Percentiles rank a stretch among this genome's conserved stretches.
phyloP scores from a whole-genome alignment of 805 yeast genomes.

The Yarrowia porcina region DNA sequence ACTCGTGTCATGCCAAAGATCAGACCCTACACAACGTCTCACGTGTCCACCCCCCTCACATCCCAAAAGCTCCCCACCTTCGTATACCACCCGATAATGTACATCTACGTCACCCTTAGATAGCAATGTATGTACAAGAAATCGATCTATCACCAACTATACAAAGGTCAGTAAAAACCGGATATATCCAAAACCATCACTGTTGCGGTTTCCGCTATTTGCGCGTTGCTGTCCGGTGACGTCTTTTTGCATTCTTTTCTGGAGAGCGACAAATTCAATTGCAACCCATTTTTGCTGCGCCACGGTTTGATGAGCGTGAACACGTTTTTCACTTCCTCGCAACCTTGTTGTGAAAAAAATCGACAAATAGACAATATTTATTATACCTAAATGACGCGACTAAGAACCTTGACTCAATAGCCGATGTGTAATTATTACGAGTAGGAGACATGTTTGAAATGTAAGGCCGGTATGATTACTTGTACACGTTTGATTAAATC shows the following conservation, averaged over 20 bases:
- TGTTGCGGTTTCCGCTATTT: constrained; percentile 4
- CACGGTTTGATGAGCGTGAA: neutral
- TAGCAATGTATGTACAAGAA: neutral
- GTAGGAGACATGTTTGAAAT: neutral
- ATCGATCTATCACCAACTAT: neutral
- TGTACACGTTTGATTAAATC: neutral
- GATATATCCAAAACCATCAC: neutral
- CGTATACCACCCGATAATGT: neutral
- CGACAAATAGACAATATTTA: neutral
- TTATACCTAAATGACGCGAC: neutral
- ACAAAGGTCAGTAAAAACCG: neutral
- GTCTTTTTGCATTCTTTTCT: neutral
- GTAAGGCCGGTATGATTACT: neutral
- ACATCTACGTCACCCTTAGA: neutral
- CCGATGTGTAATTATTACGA: neutral
- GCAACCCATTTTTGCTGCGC: constrained; percentile 7
- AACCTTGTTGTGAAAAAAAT: neutral
- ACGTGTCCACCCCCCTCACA: neutral
- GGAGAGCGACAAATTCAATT: neutral
- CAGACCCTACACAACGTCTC: neutral
- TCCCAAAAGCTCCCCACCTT: neutral
- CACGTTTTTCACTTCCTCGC: neutral
- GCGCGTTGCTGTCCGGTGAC: constrained; percentile 7
- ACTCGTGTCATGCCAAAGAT: neutral
- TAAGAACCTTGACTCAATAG: neutral